Percentiles rank a stretch among this genome's conserved stretches.
Conservation (phyloP, 345 rosid genomes). For the Balakata baccata region DNA sequence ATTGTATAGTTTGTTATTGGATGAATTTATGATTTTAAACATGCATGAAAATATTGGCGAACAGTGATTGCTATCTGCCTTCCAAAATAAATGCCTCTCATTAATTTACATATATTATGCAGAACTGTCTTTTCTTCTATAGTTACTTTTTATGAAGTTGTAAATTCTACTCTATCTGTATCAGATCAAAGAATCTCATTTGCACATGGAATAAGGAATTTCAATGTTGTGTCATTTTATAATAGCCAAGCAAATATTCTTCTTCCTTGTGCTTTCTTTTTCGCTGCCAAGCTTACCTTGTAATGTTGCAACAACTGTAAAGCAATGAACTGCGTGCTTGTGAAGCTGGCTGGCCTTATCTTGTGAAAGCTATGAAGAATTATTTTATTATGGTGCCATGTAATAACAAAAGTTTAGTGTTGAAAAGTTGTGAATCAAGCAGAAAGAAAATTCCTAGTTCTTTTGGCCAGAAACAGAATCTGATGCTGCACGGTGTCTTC, state of each 20-base stretch:
- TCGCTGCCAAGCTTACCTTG: not conserved
- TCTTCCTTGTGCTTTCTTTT: not conserved
- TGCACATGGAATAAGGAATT: not conserved
- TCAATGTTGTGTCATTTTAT: not conserved
- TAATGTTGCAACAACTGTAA: not conserved
- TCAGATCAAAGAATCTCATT: not conserved
- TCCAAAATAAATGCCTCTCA: not conserved
- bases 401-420: too few species aligned
- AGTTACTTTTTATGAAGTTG: not conserved
- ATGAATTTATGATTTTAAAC: not conserved
- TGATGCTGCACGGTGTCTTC: too few species aligned
- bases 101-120: not conserved
- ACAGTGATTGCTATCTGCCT: not conserved
- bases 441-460: conserved; percentile 14
- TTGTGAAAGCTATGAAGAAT: not conserved
- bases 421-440: conserved; percentile 13
- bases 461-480: too few species aligned
- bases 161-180: not conserved
- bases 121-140: not conserved
- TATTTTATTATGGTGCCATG: not conserved
- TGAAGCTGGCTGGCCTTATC: conserved; percentile 5
- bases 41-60: not conserved
- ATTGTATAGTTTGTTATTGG: not conserved
- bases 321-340: too few species aligned
- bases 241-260: not conserved